These are phyloP conservation scores for Teratosphaeria nubilosa DNA, from an alignment of 2,329 filamentous ascomycete genomes.

Conservation along the genomic window DNA sequence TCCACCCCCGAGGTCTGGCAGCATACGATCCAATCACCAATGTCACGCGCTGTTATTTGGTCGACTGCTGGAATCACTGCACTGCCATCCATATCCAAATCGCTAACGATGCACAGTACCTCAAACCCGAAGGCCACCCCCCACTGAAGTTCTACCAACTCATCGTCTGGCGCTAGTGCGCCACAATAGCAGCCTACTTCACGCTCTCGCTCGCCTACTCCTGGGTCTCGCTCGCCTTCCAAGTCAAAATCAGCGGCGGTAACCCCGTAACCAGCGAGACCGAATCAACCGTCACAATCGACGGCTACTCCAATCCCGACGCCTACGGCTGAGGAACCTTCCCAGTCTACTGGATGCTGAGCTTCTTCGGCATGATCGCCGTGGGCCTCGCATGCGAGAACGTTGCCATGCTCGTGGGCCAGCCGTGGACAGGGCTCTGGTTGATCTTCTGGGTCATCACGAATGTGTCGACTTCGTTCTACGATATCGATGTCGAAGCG, in stretches of 20 bases:
- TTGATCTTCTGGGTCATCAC: constrained; percentile 59
- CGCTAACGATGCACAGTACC: constrained; percentile 31
- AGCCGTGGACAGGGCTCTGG: constrained; percentile 53
- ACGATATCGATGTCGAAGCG: constrained; percentile 48
- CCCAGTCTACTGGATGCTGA: constrained; percentile 44
- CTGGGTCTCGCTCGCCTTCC: constrained; percentile 52
- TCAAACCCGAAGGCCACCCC: constrained; percentile 45
- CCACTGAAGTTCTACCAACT: constrained; percentile 50
- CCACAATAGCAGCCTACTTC: constrained; percentile 49
- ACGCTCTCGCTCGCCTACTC: constrained; percentile 55
- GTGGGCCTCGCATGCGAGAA: constrained; percentile 56
- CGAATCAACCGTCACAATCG: constrained; percentile 24
- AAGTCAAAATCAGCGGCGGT: constrained; percentile 46
- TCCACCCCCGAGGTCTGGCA: not conserved
- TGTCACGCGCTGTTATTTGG: too few species aligned
- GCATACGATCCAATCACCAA: too few species aligned
- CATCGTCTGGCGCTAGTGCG: constrained; percentile 47
- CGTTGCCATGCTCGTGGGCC: constrained; percentile 51
- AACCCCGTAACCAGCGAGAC: constrained; percentile 38
- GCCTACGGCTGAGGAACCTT: constrained; percentile 51
- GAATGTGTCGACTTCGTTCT: constrained; percentile 52
- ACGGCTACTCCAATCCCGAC: constrained; percentile 34
- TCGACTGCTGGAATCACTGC: too few species aligned
- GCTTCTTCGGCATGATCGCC: constrained; percentile 53
- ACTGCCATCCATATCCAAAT: not conserved